Evolutionary conservation across 768 basidiomycete species (phyloP).

Genomic region (Suillus subalutaceus): DNA sequence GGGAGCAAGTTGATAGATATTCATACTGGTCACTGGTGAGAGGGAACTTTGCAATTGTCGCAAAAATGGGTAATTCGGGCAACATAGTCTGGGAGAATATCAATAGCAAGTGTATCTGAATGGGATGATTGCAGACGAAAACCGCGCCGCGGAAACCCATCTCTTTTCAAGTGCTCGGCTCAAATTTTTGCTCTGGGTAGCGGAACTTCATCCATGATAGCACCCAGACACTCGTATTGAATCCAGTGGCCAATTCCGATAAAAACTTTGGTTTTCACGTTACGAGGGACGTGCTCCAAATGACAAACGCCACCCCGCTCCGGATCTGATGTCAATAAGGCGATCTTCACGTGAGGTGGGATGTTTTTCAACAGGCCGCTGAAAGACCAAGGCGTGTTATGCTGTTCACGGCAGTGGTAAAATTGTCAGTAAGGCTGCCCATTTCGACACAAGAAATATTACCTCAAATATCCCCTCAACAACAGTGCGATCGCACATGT

Average conservation of each 20-base stretch:
- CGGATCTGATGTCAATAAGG: constrained; percentile 15
- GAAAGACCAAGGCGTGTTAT: constrained; percentile 21
- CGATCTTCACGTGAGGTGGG: constrained; percentile 13
- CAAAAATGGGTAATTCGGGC: not conserved
- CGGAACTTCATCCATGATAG: constrained; percentile 14
- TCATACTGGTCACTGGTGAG: no score
- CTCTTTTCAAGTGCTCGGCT: not conserved
- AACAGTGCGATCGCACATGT: constrained; percentile 11
- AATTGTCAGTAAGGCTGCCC: not conserved
- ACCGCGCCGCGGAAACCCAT: not conserved
- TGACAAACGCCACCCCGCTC: constrained; percentile 13
- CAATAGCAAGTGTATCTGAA: not conserved
- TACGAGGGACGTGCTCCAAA: constrained; percentile 15
- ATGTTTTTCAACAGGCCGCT: constrained; percentile 11
- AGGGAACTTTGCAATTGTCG: no score
- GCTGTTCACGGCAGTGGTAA: constrained; percentile 3
- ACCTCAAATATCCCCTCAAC: constrained; percentile 15
- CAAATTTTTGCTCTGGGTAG: not conserved
- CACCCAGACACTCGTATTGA: constrained; percentile 15
- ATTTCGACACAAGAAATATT: not conserved
- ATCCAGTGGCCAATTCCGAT: constrained; percentile 18
- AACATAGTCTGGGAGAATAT: not conserved
- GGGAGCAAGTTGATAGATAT: no score
- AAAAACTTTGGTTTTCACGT: constrained; percentile 13
- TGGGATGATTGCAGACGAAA: not conserved